Evolutionary conservation across 305 asterid species (phyloP), one percentile per base, ranked within the genome.

Genomic region (Euphrasia arctica): DNA sequence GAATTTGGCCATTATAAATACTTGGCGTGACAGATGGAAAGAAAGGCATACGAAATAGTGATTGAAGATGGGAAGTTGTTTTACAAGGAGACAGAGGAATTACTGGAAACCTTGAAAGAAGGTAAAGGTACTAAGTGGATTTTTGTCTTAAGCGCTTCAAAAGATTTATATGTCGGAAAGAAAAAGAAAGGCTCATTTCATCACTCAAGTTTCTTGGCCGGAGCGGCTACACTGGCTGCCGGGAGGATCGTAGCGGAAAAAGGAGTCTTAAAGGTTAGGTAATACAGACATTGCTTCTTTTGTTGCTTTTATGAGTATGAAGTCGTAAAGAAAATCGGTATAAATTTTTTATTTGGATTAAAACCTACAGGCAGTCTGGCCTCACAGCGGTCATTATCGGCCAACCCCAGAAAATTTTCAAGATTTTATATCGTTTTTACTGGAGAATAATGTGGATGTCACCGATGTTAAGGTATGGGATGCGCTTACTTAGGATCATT

Each of bases 361-460:
- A 3, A 32, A 32, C 39, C 4, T 32, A 42, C 48, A 18, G 82
- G 86, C 88, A 12, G 80, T 82, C 12, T 85, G 91, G 91, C 91
- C 91, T 63, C 91, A 85, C 81, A 85, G 91, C 36, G 91, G 91
- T 39, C 91, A 85, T 58, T 85, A 85, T 68, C 68, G 68, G 13
- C 89, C 92, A 4, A 85, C 89, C 58, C 84, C 81, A n/a, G 92
- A 85, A 65, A 85, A 85, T 65, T 85, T 83, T 63, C 85, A 79
- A 41, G 87, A 85, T 60, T 77, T 83, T 74, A 48, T 75, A 48
- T 70, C 81, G 10, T 85, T 83, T 75, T 79, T 85, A 14, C 60
- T 65, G 51, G 92, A 85, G 65, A 82, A 75, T 57, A 50, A 80
- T 18, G 82, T 85, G 52, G 80, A 83, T 78, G 83, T 83, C 59